Evolutionary conservation across 441 rosid genomes (phyloP).

Genomic region (Aleurites moluccanus): DNA sequence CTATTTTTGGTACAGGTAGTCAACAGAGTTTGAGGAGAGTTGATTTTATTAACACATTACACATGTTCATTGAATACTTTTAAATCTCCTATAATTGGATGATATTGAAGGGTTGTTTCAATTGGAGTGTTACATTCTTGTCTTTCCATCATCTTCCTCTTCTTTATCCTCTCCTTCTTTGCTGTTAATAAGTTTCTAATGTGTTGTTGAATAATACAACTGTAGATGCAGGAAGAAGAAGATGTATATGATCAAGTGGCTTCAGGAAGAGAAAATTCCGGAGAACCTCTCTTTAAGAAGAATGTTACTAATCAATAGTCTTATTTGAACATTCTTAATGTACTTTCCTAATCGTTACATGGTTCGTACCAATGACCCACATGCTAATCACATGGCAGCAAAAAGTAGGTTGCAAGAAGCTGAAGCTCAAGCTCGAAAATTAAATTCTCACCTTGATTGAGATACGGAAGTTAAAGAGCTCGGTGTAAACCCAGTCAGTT

Average conservation of each 20-base stretch:
- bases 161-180: background rate
- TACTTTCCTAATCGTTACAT: slow-evolving; percentile 28
- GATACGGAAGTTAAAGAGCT: slow-evolving; percentile 20
- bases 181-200: background rate
- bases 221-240: slow-evolving; percentile 75
- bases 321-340: slow-evolving; percentile 36
- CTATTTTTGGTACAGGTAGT: background rate
- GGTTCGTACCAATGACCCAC: slow-evolving; percentile 56
- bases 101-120: background rate
- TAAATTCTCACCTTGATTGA: slow-evolving; percentile 23
- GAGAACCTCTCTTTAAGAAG: slow-evolving; percentile 49
- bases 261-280: slow-evolving; percentile 49
- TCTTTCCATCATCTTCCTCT: background rate
- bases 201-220: background rate
- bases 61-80: background rate
- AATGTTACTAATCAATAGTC: slow-evolving; percentile 51
- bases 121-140: background rate
- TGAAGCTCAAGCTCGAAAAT: slow-evolving; percentile 56
- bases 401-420: slow-evolving; percentile 70
- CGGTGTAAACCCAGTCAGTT: slow-evolving; percentile 38
- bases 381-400: slow-evolving; percentile 71
- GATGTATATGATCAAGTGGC: slow-evolving; percentile 78
- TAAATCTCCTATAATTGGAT: background rate
- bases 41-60: background rate
- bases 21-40: background rate